A percentile compares a stretch with the other conserved stretches of the same genome.
Evolutionary conservation across 1,284 basidiomycete species (phyloP).

Genomic region (Leccinum subrobustum): DNA sequence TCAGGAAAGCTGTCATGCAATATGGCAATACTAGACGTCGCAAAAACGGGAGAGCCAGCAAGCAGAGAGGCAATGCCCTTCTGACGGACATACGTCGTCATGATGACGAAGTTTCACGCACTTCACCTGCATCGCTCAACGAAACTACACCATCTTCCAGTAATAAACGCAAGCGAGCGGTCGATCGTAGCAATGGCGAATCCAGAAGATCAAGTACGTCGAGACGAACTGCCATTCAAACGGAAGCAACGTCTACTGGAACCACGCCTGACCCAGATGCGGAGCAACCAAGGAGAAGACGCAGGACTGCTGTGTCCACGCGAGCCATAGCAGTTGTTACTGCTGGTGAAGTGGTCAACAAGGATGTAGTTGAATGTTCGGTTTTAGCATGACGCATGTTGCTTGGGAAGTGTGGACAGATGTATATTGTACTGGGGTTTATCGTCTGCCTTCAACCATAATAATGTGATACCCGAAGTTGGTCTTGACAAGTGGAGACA

Average conservation of each 20-base stretch:
- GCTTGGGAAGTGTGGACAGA: conserved; percentile 10
- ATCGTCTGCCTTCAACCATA: conserved; percentile 82
- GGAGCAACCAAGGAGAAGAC: conserved; percentile 45
- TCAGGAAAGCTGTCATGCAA: conserved; percentile 70
- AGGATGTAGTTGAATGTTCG: conserved; percentile 30
- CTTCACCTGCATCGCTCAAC: conserved; percentile 31
- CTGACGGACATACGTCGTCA: conserved; percentile 77
- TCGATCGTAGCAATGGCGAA: conserved; percentile 32
- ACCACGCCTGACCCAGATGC: conserved; percentile 68
- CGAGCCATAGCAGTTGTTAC: conserved; percentile 36
- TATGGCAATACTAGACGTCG: conserved; percentile 65
- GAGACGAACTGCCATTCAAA: conserved; percentile 38
- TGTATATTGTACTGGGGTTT: conserved; percentile 31
- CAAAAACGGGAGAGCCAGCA: conserved; percentile 56
- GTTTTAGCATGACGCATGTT: conserved; percentile 20
- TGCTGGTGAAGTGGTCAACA: conserved; percentile 39
- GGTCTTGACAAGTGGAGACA: conserved; percentile 75
- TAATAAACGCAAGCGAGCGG: conserved; percentile 33
- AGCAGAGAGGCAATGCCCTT: conserved; percentile 75
- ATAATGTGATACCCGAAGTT: conserved; percentile 86
- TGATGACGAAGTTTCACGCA: conserved; percentile 63
- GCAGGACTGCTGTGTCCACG: conserved; percentile 33
- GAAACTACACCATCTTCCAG: conserved; percentile 29
- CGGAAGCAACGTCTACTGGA: conserved; percentile 43
- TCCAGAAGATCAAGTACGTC: conserved; percentile 34